These are phyloP conservation scores for Xerophyta viscosa DNA, from an alignment of 106 monocot genomes.

Conservation along the genomic window DNA sequence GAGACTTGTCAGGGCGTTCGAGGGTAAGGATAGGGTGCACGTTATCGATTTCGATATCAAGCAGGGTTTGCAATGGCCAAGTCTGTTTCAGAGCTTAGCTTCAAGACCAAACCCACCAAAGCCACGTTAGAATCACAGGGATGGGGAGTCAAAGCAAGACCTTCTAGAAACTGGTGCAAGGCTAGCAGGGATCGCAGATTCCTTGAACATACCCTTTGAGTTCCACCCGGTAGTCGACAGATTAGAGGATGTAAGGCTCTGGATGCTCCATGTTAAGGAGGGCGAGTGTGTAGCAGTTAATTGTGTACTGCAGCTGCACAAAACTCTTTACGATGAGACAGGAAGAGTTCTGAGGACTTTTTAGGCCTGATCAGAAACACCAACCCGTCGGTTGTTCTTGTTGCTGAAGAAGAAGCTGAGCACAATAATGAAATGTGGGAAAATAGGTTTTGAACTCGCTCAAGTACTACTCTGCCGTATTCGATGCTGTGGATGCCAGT, in stretches of 20 bases:
- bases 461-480: slow-evolving; percentile 66
- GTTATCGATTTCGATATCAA: slow-evolving; percentile 88
- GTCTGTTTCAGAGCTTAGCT: slow-evolving; percentile 65
- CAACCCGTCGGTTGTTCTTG: slow-evolving; percentile 46
- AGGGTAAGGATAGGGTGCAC: slow-evolving; percentile 65
- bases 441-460: slow-evolving; percentile 42
- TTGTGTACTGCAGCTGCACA: slow-evolving; percentile 63
- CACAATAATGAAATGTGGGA: slow-evolving; percentile 55
- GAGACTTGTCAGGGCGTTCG: slow-evolving; percentile 41
- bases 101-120: slow-evolving; percentile 50
- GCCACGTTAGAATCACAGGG: slow-evolving; percentile 75
- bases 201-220: slow-evolving; percentile 45
- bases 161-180: slow-evolving; percentile 55
- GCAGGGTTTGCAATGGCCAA: slow-evolving; percentile 81
- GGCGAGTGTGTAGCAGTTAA: slow-evolving; percentile 80
- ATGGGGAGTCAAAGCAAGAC: slow-evolving; percentile 55
- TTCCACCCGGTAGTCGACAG: slow-evolving; percentile 79
- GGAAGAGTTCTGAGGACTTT: slow-evolving; percentile 33
- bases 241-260: slow-evolving; percentile 84
- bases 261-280: slow-evolving; percentile 96
- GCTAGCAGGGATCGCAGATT: slow-evolving; percentile 51
- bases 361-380: slow-evolving; percentile 57
- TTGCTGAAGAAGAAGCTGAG: slow-evolving; percentile 70
- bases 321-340: slow-evolving; percentile 41
- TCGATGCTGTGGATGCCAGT: slow-evolving; percentile 51